These are phyloP conservation scores for Sporothrix protearum DNA, from an alignment of 2,329 filamentous ascomycete genomes.

Conservation along the genomic window DNA sequence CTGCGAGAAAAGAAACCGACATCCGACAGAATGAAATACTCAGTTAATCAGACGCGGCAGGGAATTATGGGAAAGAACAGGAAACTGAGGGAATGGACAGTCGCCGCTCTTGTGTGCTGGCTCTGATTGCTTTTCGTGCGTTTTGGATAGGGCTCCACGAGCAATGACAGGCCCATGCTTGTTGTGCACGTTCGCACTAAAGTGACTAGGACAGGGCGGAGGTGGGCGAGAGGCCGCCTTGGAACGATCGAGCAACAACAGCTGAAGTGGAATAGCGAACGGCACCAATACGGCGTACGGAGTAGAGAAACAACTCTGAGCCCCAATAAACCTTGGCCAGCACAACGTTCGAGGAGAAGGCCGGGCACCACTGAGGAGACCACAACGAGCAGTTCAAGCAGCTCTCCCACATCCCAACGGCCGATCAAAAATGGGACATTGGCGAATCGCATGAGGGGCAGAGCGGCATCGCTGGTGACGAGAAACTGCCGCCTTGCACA, in stretches of 20 bases:
- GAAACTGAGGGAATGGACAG: background rate
- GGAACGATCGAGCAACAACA: background rate
- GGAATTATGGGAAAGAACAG: background rate
- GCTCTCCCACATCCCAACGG: background rate
- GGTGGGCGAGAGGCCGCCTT: constrained; percentile 15
- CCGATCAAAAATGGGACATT: background rate
- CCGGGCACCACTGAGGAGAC: background rate
- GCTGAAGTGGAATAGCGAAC: background rate
- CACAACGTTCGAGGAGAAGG: constrained; percentile 3
- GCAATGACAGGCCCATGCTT: background rate
- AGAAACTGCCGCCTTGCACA: background rate
- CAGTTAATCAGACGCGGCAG: background rate
- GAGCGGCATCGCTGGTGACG: background rate
- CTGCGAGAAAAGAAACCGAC: background rate
- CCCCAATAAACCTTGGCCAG: background rate
- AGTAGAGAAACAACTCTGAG: background rate
- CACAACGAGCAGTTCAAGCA: background rate
- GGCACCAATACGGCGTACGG: background rate
- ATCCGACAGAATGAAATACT: background rate
- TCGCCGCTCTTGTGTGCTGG: background rate
- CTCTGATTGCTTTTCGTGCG: background rate
- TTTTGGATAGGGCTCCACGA: background rate
- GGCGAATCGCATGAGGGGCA: background rate
- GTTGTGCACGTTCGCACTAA: background rate
- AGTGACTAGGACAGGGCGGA: background rate